Base-by-base conservation (phyloP, 352 stramenopile genomes). In the Globisporangium paroecandrum region DNA sequence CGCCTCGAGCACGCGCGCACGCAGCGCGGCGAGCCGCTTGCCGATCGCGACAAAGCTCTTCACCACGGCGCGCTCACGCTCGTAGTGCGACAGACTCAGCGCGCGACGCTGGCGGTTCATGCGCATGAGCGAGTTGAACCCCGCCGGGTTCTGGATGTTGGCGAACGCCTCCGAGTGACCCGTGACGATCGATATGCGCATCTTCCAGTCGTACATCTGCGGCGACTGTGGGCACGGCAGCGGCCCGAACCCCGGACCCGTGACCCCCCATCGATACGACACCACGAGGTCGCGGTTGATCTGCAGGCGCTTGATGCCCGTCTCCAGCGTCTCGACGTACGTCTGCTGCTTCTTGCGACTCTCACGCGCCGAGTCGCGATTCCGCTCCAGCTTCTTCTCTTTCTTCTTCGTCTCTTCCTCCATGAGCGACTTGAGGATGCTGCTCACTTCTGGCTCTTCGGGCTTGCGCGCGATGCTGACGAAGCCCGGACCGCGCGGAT, bases 381-480 rank as follows among this genome's bases (percentile, higher is more conserved):
- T 96, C 13, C 88, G 86, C 60, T 96, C 88, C 5, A 96, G 86
- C 51, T 96, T 96, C 66, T 94, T 94, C 66, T 93, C 86, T 62
- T 94, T 94, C 66, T 96, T 96, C 73, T 94, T 92, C 34, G 88
- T 85, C 66, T 96, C 86, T 70, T 96, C 88, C 12, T 93, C 76
- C 82, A 96, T 91, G 1, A 96, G 78, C 47, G 83, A 90, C 67
- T 94, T 89, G n/a, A 96, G 73, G 64, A 96, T 94, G 58, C 79
- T 92, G 72, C 86, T 94, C 61, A 94, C 83, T 54, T 90, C 82
- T 0, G 86, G 85, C 59, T 93, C 81, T 36, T 93, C 86, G 0
- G 88, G 88, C 62, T 94, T 94, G 25, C 85, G 77, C 4, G 88
- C 88, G 49, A 96, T 93, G 62, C 62, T 91, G 18, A 96, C 86